phyloP scores from a whole-genome alignment of 2,329 filamentous ascomycete genomes.

The Sporothrix luriei region DNA sequence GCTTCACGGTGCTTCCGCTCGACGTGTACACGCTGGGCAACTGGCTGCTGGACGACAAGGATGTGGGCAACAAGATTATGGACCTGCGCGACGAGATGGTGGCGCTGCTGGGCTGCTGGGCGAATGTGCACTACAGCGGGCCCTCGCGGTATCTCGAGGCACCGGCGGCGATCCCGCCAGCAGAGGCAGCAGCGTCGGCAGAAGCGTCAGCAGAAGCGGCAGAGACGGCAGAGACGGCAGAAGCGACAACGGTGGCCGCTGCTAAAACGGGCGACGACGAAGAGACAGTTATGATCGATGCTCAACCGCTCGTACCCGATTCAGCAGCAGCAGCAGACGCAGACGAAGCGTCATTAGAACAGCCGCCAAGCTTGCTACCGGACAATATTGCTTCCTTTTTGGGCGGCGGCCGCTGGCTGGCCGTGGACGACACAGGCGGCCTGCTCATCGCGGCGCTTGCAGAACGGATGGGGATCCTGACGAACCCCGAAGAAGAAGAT shows the following conservation, averaged over 20 bases:
- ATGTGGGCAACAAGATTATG: constrained; percentile 71
- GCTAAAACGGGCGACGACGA: not conserved
- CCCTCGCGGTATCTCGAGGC: constrained; percentile 38
- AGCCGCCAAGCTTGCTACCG: not conserved
- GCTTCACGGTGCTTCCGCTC: constrained; percentile 82
- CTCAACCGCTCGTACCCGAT: not conserved
- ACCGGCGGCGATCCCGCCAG: constrained; percentile 32
- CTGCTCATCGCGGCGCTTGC: constrained; percentile 80
- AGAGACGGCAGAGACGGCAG: constrained; percentile 31
- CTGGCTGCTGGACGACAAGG: constrained; percentile 78
- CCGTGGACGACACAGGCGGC: constrained; percentile 85
- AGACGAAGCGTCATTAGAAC: not conserved
- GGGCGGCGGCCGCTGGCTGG: constrained; percentile 65
- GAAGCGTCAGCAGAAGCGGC: constrained; percentile 34
- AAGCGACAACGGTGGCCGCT: not conserved
- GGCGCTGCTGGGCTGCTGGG: constrained; percentile 82
- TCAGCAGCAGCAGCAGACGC: constrained; percentile 35
- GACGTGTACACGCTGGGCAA: constrained; percentile 75
- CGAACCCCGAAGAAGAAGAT: constrained; percentile 32
- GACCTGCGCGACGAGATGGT: constrained; percentile 85
- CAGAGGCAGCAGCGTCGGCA: constrained; percentile 33
- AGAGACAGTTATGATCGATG: not conserved
- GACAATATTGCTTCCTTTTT: constrained; percentile 20
- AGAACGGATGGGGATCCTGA: constrained; percentile 84
- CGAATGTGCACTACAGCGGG: constrained; percentile 77